phyloP scores from a whole-genome alignment of 768 basidiomycete species.

The Leccinum boreale region DNA sequence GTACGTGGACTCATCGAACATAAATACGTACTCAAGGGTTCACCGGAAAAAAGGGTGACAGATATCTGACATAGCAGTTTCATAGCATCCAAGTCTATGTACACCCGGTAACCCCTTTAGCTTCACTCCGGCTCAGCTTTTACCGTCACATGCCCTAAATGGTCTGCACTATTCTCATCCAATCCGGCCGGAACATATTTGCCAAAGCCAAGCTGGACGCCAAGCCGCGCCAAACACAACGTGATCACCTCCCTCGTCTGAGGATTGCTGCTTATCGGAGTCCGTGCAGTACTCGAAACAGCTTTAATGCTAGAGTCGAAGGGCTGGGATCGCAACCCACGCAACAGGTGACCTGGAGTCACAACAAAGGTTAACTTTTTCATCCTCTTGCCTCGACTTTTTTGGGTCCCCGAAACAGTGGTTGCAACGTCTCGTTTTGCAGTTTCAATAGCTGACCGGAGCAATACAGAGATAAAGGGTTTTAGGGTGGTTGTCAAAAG shows the following conservation, averaged over 20 bases:
- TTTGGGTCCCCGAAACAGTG: slow-evolving; percentile 14
- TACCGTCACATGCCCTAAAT: not conserved
- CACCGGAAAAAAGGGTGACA: not conserved
- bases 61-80: not conserved
- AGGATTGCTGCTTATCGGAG: slow-evolving; percentile 1
- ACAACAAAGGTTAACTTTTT: slow-evolving; percentile 29
- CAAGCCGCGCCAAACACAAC: slow-evolving; percentile 31
- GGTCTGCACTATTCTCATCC: not conserved
- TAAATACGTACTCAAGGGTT: not conserved
- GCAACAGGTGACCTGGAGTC: slow-evolving; percentile 39
- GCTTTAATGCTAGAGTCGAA: slow-evolving; percentile 1
- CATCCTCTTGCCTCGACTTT: slow-evolving; percentile 19
- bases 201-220: slow-evolving; percentile 26
- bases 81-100: not conserved
- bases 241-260: slow-evolving; percentile 18
- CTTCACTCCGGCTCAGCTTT: slow-evolving; percentile 14
- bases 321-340: slow-evolving; percentile 29
- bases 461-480: slow-evolving; percentile 32
- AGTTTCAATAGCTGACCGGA: slow-evolving; percentile 32
- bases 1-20: not conserved
- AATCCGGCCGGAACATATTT: not conserved
- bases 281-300: not conserved
- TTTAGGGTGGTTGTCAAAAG: slow-evolving; percentile 34
- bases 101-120: no score
- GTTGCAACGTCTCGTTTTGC: slow-evolving; percentile 32